Conservation (phyloP, 495 filamentous ascomycete genomes). For the Filosporella fistucella region DNA sequence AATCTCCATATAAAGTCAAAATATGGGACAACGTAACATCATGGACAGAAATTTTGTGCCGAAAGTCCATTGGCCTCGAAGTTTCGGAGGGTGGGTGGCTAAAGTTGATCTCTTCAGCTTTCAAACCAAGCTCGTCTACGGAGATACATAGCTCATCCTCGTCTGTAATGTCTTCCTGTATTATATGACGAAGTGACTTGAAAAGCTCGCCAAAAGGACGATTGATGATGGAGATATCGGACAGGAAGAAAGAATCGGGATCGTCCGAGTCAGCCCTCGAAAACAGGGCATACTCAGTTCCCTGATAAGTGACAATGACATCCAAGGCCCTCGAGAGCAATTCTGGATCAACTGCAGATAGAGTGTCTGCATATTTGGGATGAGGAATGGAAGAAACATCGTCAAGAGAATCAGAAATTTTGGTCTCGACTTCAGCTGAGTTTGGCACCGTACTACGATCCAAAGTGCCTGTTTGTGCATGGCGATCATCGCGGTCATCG, state of each 20-base stretch:
- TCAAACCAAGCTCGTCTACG: slow-evolving; percentile 62
- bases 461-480: no score
- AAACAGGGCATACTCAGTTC: slow-evolving; percentile 66
- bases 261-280: slow-evolving; percentile 59
- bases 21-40: slow-evolving; percentile 49
- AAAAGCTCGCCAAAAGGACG: slow-evolving; percentile 57
- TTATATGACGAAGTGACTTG: slow-evolving; percentile 56
- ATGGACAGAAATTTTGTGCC: slow-evolving; percentile 19
- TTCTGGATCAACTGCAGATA: no score
- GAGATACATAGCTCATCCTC: slow-evolving; percentile 67
- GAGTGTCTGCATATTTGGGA: no score
- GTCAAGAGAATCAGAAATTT: no score
- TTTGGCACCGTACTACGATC: no score
- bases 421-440: no score
- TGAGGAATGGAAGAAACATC: no score
- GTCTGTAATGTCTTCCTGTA: slow-evolving; percentile 59
- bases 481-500: no score
- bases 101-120: slow-evolving; percentile 64
- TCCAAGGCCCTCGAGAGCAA: slow-evolving; percentile 34
- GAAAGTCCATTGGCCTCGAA: slow-evolving; percentile 30
- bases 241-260: slow-evolving; percentile 68
- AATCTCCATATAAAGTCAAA: slow-evolving; percentile 49
- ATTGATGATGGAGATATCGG: slow-evolving; percentile 57
- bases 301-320: slow-evolving; percentile 59
- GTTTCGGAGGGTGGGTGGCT: background rate